Conservation (phyloP, 305 asterid genomes). For the Caryopteris hybrid region DNA sequence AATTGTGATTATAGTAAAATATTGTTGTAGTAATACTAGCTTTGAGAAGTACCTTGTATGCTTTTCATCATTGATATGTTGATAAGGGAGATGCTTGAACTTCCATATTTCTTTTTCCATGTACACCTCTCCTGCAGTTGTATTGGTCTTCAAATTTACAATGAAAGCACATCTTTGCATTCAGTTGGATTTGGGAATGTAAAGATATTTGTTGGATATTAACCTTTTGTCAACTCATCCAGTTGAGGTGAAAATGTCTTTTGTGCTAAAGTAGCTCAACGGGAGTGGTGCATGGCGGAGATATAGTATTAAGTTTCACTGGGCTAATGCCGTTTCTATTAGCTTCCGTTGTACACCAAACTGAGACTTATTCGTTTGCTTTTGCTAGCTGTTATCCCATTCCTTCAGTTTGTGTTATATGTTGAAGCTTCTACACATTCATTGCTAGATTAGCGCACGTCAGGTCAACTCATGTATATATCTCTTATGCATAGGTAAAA, state of each 20-base stretch:
- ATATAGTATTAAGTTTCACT: background rate
- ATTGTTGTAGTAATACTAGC: background rate
- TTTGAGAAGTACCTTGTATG: background rate
- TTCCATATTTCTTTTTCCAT: background rate
- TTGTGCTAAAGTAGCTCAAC: background rate
- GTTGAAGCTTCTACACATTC: background rate
- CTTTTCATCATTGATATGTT: background rate
- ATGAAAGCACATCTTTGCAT: conserved; percentile 1
- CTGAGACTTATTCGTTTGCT: background rate
- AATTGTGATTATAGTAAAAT: background rate
- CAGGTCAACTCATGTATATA: background rate
- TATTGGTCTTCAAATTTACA: background rate
- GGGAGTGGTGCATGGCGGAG: background rate
- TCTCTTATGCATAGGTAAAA: background rate
- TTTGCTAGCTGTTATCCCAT: background rate
- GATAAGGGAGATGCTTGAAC: background rate
- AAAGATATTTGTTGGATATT: background rate
- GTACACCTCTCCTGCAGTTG: background rate
- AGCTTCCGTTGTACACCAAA: background rate
- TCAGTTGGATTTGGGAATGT: background rate
- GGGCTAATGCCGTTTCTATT: background rate
- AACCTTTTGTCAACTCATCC: background rate
- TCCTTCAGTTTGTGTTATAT: background rate
- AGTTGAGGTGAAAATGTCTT: background rate
- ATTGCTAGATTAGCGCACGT: background rate